phyloP scores from a whole-genome alignment of 2,329 filamentous ascomycete genomes.

The Alternaria angustiovoidea region DNA sequence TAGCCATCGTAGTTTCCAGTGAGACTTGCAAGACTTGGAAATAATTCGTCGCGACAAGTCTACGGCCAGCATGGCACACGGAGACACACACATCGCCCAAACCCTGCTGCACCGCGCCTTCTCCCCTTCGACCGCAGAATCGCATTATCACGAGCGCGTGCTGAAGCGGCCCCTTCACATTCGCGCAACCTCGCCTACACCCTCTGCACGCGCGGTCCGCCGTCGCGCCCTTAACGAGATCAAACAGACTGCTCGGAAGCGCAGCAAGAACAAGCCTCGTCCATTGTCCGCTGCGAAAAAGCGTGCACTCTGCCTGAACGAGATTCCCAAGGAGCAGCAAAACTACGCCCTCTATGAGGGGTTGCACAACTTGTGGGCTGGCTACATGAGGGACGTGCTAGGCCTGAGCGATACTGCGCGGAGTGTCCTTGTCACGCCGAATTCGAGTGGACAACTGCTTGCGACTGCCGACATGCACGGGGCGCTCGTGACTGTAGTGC shows the following conservation, averaged over 20 bases:
- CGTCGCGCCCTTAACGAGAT: slow-evolving; percentile 63
- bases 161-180: slow-evolving; percentile 82
- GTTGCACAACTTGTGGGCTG: slow-evolving; percentile 80
- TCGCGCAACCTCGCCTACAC: slow-evolving; percentile 75
- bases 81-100: slow-evolving; percentile 42
- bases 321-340: slow-evolving; percentile 72
- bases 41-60: background rate
- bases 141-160: slow-evolving; percentile 83
- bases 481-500: slow-evolving; percentile 80
- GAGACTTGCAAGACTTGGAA: background rate
- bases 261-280: slow-evolving; percentile 61
- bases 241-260: slow-evolving; percentile 38
- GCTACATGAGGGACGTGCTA: slow-evolving; percentile 84
- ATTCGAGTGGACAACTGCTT: slow-evolving; percentile 74
- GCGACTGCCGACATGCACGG: slow-evolving; percentile 91
- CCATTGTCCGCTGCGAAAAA: slow-evolving; percentile 84
- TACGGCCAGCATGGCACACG: slow-evolving; percentile 26
- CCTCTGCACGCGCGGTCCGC: slow-evolving; percentile 48
- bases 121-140: slow-evolving; percentile 72
- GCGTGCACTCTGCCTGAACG: slow-evolving; percentile 74
- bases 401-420: slow-evolving; percentile 59
- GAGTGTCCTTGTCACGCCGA: slow-evolving; percentile 61
- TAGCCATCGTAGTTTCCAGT: background rate
- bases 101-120: slow-evolving; percentile 80
- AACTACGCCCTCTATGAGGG: slow-evolving; percentile 81